phyloP scores from a whole-genome alignment of 345 rosid genomes.

The Ceriops decandra region DNA sequence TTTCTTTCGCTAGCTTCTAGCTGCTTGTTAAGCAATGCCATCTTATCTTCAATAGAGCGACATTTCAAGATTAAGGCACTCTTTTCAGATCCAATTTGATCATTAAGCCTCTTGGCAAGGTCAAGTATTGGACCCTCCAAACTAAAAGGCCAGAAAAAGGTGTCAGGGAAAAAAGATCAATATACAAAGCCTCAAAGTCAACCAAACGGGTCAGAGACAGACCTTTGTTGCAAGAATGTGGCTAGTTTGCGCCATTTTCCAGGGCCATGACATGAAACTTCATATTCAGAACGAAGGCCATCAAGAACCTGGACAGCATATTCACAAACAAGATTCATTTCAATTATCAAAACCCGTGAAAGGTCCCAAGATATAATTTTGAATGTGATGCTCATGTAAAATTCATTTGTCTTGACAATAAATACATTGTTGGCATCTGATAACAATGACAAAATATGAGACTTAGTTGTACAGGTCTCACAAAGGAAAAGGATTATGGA shows the following conservation, averaged over 20 bases:
- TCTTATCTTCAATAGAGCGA: constrained; percentile 83
- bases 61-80: constrained; percentile 71
- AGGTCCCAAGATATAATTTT: neutral
- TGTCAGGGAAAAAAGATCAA: neutral
- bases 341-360: neutral
- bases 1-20: constrained; percentile 82
- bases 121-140: constrained; percentile 89
- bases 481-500: too few species aligned
- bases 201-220: neutral
- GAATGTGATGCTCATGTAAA: neutral
- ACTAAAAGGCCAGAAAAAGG: constrained; percentile 32
- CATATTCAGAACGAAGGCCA: constrained; percentile 69
- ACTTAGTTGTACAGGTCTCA: too few species aligned
- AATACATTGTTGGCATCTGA: too few species aligned
- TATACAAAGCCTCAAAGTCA: neutral
- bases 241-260: constrained; percentile 93
- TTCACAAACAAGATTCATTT: constrained; percentile 7
- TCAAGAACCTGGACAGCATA: constrained; percentile 66
- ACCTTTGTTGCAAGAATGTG: constrained; percentile 84
- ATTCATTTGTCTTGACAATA: neutral
- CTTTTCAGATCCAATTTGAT: constrained; percentile 78
- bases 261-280: constrained; percentile 74
- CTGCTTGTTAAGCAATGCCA: constrained; percentile 69
- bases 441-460: neutral
- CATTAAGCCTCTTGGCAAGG: constrained; percentile 70